Percentiles rank a stretch among this genome's conserved stretches.
These are phyloP conservation scores for Tranzscheliella williamsii DNA, from an alignment of 1,284 basidiomycete genomes.

Conservation along the genomic window DNA sequence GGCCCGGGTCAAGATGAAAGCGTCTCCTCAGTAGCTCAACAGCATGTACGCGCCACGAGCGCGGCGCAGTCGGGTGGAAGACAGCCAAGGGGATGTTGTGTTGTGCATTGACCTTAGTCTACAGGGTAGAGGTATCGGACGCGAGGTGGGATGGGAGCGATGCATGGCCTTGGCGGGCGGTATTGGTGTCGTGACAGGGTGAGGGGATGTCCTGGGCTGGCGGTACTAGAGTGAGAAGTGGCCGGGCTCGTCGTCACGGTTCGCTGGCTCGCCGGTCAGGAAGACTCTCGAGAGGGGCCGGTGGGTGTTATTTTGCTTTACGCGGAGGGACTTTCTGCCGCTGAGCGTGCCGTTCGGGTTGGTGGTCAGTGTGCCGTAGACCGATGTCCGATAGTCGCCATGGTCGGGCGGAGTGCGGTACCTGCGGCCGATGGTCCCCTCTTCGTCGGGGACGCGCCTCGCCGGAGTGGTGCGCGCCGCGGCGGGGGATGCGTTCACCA, in stretches of 20 bases:
- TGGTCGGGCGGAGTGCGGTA: neutral
- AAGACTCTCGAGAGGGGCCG: conserved; percentile 37
- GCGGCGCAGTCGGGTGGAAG: too few relatives aligned
- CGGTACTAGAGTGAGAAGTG: too few relatives aligned
- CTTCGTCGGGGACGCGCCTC: neutral
- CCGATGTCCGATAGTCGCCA: conserved; percentile 6
- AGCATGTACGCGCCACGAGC: too few relatives aligned
- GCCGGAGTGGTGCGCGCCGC: neutral
- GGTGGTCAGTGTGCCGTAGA: conserved; percentile 10
- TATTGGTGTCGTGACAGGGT: too few relatives aligned
- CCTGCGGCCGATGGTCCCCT: neutral
- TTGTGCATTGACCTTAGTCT: too few relatives aligned
- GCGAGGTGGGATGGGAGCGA: too few relatives aligned
- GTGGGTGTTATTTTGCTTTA: conserved; percentile 9
- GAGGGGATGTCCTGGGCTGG: too few relatives aligned
- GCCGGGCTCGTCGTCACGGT: conserved; percentile 11
- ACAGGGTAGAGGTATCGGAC: too few relatives aligned
- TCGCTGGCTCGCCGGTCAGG: conserved; percentile 31
- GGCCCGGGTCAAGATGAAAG: too few relatives aligned
- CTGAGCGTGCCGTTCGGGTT: conserved; percentile 32
- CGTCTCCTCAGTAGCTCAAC: too few relatives aligned
- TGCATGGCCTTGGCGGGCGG: too few relatives aligned
- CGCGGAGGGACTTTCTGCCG: conserved; percentile 27
- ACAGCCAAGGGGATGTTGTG: too few relatives aligned
- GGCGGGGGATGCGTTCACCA: neutral